phyloP scores from a whole-genome alignment of 2,329 filamentous ascomycete species.

The Xylariaceae sp. region DNA sequence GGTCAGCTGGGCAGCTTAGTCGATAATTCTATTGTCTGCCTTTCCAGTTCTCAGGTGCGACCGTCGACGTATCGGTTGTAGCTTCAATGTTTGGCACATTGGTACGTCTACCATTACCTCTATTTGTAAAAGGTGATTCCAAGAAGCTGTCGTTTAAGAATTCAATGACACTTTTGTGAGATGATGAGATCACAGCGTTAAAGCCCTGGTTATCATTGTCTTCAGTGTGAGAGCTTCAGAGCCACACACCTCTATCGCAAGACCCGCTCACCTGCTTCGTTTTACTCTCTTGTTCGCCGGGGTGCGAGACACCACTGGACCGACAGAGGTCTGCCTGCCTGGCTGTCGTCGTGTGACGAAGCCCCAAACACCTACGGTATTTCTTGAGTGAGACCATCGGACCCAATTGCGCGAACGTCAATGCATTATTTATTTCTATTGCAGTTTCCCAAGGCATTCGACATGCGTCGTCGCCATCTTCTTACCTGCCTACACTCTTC shows the following conservation, averaged over 20 bases:
- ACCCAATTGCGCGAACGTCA: background rate
- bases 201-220: background rate
- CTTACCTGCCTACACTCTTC: background rate
- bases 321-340: conserved; percentile 17
- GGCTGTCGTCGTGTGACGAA: conserved; percentile 18
- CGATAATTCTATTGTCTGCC: too few species aligned
- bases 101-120: too few species aligned
- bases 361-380: background rate
- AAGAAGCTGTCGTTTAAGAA: too few species aligned
- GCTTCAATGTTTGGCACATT: too few species aligned
- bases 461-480: background rate
- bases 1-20: too few species aligned
- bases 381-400: conserved; percentile 2
- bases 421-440: background rate
- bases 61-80: too few species aligned
- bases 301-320: background rate
- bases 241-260: conserved; percentile 13
- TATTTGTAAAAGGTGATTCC: too few species aligned
- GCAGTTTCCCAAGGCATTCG: background rate
- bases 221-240: background rate
- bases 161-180: background rate
- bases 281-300: conserved; percentile 10
- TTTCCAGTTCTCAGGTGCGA: too few species aligned
- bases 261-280: conserved; percentile 28
- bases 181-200: background rate